phyloP scores from a whole-genome alignment of 371 early-diverging fungal genomes.

The Rhizopus arrhizus region DNA sequence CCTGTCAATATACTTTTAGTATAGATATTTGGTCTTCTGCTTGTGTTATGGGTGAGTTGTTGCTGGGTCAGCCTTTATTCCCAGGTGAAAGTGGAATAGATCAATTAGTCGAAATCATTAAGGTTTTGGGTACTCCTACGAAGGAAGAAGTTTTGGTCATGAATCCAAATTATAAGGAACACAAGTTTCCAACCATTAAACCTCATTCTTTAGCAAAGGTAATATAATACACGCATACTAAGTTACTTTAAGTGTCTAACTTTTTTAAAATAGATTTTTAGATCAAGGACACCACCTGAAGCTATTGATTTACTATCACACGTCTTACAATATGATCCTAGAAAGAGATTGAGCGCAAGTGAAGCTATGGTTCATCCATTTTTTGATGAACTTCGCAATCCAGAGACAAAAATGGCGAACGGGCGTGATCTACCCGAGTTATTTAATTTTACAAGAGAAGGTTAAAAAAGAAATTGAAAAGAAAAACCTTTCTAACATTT shows the following conservation, averaged over 20 bases:
- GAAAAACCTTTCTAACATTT: background rate
- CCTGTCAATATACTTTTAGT: constrained; percentile 84
- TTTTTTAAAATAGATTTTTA: constrained; percentile 61
- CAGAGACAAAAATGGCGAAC: constrained; percentile 77
- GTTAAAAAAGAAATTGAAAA: constrained; percentile 40
- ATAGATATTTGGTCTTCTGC: constrained; percentile 97
- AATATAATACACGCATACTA: constrained; percentile 1
- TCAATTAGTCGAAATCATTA: constrained; percentile 98
- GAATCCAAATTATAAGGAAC: constrained; percentile 95
- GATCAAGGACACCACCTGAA: constrained; percentile 76
- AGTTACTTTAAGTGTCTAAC: background rate
- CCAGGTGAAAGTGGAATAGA: constrained; percentile 98
- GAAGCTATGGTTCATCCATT: constrained; percentile 94
- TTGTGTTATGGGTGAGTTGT: constrained; percentile 97
- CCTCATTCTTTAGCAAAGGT: constrained; percentile 86
- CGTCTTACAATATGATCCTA: constrained; percentile 95
- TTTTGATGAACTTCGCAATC: constrained; percentile 92
- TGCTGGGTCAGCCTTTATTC: constrained; percentile 93
- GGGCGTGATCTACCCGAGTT: constrained; percentile 84
- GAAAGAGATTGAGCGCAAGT: constrained; percentile 83
- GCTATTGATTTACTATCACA: constrained; percentile 85
- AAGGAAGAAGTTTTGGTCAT: constrained; percentile 90
- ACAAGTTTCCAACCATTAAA: constrained; percentile 94
- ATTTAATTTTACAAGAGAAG: constrained; percentile 85
- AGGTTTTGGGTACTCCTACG: constrained; percentile 96